A percentile compares a stretch with the other conserved stretches of the same genome.
Evolutionary conservation across 257 asterid genomes (phyloP).

Genomic region (Nemophila menziesii): DNA sequence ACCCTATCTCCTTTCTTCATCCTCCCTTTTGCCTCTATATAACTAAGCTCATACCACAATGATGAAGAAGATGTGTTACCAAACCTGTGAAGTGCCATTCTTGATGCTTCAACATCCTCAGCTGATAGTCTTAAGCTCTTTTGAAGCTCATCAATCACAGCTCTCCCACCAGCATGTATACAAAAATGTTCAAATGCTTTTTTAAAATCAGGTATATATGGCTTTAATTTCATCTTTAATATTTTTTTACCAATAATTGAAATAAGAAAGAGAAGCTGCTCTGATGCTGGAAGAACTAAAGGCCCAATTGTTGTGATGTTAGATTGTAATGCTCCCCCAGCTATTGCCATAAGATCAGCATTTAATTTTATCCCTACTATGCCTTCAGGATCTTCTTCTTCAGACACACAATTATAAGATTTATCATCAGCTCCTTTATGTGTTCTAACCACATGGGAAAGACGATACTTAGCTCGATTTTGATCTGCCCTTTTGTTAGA

Average conservation of each 20-base stretch:
- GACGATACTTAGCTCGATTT: constrained; percentile 29
- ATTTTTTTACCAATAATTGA: not conserved
- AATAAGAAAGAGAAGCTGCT: constrained; percentile 2
- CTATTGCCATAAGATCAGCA: constrained; percentile 1
- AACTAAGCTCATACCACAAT: constrained; percentile 4
- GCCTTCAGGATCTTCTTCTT: not conserved
- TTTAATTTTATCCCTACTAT: not conserved
- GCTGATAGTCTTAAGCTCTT: not conserved
- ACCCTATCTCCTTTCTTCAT: constrained; percentile 2
- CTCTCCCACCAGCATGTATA: constrained; percentile 6
- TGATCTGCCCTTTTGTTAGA: constrained; percentile 10
- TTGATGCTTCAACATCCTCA: constrained; percentile 8
- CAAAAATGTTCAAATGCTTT: constrained; percentile 2
- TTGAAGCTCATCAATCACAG: not conserved
- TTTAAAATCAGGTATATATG: constrained; percentile 5
- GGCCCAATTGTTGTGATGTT: constrained; percentile 5
- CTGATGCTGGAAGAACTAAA: constrained; percentile 3
- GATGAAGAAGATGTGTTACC: constrained; percentile 8
- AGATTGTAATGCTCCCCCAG: constrained; percentile 1
- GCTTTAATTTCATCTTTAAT: not conserved
- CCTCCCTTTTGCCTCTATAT: constrained; percentile 6
- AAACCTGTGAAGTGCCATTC: constrained; percentile 7
- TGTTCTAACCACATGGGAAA: constrained; percentile 37
- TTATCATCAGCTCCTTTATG: constrained; percentile 44
- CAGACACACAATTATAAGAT: not conserved